These are phyloP conservation scores for Trebouxia gelatinosa DNA, from an alignment of 163 green algal genomes.

Conservation along the genomic window DNA sequence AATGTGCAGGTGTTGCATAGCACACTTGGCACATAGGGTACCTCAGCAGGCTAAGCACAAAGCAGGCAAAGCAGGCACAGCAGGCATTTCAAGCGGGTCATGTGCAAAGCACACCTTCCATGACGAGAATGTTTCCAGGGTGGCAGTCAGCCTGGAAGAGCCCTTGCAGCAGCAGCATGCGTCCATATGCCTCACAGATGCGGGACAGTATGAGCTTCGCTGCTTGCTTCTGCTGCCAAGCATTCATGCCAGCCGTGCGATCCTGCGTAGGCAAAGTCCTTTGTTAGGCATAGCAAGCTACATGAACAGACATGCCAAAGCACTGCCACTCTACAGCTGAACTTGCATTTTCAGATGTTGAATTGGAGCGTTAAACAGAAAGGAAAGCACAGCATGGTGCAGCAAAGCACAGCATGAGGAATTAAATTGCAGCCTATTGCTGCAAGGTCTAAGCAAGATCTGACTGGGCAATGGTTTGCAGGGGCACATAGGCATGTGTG, in stretches of 20 bases:
- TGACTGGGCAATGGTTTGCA: background rate
- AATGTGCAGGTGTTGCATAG: too few species aligned
- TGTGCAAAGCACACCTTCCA: background rate
- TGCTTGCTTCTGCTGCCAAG: background rate
- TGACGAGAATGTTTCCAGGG: constrained; percentile 53
- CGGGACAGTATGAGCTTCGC: constrained; percentile 47
- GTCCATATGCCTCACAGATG: constrained; percentile 84
- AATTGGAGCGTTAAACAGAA: background rate
- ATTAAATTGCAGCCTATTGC: background rate
- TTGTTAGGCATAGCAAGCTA: background rate
- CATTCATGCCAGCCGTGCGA: background rate
- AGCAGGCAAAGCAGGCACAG: background rate
- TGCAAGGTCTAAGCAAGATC: background rate
- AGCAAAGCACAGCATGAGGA: background rate
- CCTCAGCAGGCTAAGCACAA: background rate
- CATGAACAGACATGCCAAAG: background rate
- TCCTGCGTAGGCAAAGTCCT: constrained; percentile 15
- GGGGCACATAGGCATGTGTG: too few species aligned
- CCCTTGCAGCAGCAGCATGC: constrained; percentile 84
- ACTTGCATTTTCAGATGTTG: background rate
- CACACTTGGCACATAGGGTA: too few species aligned
- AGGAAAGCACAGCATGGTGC: background rate
- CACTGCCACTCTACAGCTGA: background rate
- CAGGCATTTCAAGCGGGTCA: background rate
- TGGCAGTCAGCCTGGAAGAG: constrained; percentile 83